A percentile compares a stretch with the other conserved stretches of the same genome.
Evolutionary conservation across 257 asterid genomes (phyloP).

Genomic region (Ligustrum vulgare): DNA sequence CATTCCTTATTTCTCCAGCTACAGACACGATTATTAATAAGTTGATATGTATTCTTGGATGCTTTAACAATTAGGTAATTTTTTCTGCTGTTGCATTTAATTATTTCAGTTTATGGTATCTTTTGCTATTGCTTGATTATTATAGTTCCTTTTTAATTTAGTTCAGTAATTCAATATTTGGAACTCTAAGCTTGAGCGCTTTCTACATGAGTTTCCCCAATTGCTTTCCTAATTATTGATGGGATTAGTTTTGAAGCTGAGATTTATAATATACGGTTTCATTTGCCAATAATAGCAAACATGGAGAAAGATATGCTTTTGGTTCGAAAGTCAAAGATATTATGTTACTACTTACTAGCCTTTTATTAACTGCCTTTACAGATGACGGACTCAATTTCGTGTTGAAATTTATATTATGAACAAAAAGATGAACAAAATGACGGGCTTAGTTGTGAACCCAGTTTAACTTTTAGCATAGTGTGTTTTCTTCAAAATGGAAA

Average conservation of each 20-base stretch:
- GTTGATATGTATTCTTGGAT: background rate
- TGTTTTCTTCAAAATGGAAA: constrained; percentile 10
- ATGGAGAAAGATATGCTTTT: background rate
- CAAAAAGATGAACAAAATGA: too few species aligned
- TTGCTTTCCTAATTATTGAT: constrained; percentile 13
- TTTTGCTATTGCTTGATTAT: background rate
- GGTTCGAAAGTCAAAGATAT: background rate
- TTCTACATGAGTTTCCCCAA: background rate
- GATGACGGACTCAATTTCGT: background rate
- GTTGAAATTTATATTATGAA: background rate
- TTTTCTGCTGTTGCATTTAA: background rate
- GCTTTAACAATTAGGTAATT: background rate
- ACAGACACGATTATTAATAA: background rate
- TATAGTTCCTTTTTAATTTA: background rate
- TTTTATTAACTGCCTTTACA: background rate
- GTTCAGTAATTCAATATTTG: background rate
- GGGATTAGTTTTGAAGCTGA: background rate
- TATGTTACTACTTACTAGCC: background rate
- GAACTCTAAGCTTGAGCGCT: background rate
- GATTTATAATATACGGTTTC: background rate
- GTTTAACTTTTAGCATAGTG: background rate
- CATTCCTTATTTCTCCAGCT: background rate
- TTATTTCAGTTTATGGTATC: background rate
- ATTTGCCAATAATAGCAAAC: background rate
- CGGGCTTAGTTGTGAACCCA: background rate